Base-by-base conservation (phyloP, 768 basidiomycete genomes). In the Boletus subcaerulescens region DNA sequence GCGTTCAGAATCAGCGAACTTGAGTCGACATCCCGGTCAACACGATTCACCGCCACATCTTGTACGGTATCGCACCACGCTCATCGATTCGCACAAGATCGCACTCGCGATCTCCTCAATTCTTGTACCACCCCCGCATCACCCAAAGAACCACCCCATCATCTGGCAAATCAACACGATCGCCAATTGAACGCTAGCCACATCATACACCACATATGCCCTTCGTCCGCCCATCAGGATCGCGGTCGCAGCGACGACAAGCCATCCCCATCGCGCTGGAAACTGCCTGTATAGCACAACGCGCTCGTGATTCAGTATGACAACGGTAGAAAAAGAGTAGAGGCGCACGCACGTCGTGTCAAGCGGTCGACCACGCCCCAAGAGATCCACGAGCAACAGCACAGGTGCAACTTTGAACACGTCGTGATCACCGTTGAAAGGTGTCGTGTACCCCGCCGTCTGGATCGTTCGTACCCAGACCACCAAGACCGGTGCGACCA, bases 381-480 rank as follows among this genome's bases (percentile, higher is more conserved):
- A 76, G 57, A 78, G 80, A 53, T 90, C 85, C 1, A 85, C 82
- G 11, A 89, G 68, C 32, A 85, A 62, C 13, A 90, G 70, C 65
- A 83, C 85, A 7, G 87, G 88, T 1, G 78, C 78, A 24, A 84
- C 81, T 45, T 81, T 81, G 42, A 86, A 60, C 57, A 87, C 80
- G 64, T 82, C 80, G 64, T 93, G 91, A 66, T 95, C 93, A 0
- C 89, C 86, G 41, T 85, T 80, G 68, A 93, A 95, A 3, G 89
- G 89, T 6, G 86, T 85, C 9, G 81, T 86, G 56, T 84, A 80
- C 1, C 90, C 89, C 11, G 91, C 89, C 1, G 89, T 89, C 36
- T 82, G 78, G 12, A 96, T 73, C 38, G 93, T 95, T 47, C 93
- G 82, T 3, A 87, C 87, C 95, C 95, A 98, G 3, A 96, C 93